Evolutionary conservation across 495 filamentous ascomycete genomes (phyloP).

Genomic region (Lepidopterella palustris): DNA sequence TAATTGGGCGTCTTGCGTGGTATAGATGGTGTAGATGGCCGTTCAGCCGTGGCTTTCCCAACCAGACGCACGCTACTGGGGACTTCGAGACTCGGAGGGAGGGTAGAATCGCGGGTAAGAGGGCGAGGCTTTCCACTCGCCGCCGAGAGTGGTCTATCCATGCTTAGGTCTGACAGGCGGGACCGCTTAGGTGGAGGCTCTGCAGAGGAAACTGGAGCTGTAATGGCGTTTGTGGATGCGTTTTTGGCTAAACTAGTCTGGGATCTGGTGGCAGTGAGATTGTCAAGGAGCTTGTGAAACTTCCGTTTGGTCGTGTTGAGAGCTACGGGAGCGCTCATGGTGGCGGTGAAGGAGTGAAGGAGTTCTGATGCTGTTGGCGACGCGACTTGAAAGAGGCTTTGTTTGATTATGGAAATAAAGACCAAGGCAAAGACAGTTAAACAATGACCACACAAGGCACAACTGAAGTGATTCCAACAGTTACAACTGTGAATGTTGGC

Average conservation of each 20-base stretch:
- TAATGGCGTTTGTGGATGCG: constrained; percentile 15
- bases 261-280: constrained; percentile 27
- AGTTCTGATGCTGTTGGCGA: no score
- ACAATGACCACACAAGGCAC: no score
- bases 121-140: neutral
- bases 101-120: neutral
- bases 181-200: constrained; percentile 27
- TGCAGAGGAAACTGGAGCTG: constrained; percentile 7
- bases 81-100: neutral
- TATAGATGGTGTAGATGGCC: neutral
- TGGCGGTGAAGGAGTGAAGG: no score
- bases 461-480: no score
- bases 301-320: constrained; percentile 39
- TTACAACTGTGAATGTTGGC: no score
- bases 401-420: neutral
- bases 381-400: neutral
- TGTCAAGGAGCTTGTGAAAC: constrained; percentile 39
- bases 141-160: neutral
- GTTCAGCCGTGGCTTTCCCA: neutral
- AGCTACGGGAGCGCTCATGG: constrained; percentile 18
- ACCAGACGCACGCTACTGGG: constrained; percentile 8
- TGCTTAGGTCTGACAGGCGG: constrained; percentile 18
- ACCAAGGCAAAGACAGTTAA: no score
- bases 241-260: constrained; percentile 15
- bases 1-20: constrained; percentile 50